These are phyloP conservation scores for Solanum virginianum DNA, from an alignment of 257 asterid genomes.

Conservation along the genomic window DNA sequence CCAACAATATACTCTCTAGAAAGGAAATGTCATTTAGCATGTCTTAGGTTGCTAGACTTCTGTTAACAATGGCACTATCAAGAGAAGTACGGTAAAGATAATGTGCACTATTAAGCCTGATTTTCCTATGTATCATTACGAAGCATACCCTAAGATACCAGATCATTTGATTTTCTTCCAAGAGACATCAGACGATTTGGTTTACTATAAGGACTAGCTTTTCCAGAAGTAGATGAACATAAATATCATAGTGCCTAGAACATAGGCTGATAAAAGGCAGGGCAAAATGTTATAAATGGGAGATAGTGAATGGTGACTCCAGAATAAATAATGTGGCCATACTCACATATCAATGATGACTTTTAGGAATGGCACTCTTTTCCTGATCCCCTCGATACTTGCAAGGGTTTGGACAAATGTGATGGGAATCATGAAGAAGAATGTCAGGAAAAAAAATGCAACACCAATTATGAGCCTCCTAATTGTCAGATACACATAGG, in stretches of 20 bases:
- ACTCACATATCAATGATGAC: constrained; percentile 61
- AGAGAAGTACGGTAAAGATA: neutral
- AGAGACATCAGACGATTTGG: neutral
- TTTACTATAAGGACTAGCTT: neutral
- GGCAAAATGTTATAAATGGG: neutral
- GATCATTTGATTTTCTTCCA: neutral
- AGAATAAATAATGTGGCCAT: neutral
- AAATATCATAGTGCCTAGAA: neutral
- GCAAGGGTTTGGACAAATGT: constrained; percentile 87
- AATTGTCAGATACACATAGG: constrained; percentile 65
- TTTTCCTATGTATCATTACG: neutral
- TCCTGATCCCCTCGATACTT: constrained; percentile 56
- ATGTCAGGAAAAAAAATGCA: constrained; percentile 86
- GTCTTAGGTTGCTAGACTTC: neutral
- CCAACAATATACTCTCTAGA: neutral
- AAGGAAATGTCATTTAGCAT: neutral
- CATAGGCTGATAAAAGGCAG: neutral
- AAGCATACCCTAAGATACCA: neutral
- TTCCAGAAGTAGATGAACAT: neutral
- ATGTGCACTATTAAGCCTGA: neutral
- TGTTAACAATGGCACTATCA: neutral
- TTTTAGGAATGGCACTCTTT: constrained; percentile 45
- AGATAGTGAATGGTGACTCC: neutral
- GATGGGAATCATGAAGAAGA: constrained; percentile 85
- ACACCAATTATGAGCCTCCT: constrained; percentile 63